A percentile compares a stretch with the other conserved stretches of the same genome.
Conservation (phyloP, 2,329 filamentous ascomycete genomes). For the Ophiostoma angusticollis region DNA sequence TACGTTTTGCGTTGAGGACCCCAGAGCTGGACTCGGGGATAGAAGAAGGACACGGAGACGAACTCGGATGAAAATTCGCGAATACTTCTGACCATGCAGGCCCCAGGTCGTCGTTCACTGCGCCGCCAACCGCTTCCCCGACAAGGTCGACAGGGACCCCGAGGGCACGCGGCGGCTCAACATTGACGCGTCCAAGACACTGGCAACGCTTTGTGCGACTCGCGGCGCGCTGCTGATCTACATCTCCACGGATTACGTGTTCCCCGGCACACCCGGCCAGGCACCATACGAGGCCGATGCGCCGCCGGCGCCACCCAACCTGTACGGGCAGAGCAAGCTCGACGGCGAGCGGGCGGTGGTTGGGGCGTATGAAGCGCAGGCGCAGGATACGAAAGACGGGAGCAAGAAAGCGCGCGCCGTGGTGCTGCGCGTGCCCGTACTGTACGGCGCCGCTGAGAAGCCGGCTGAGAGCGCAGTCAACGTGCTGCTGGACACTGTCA, state of each 20-base stretch:
- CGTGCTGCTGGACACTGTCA: constrained; percentile 61
- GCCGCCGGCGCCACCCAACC: constrained; percentile 56
- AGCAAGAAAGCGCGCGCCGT: constrained; percentile 44
- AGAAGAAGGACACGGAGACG: no score
- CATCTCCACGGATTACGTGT: constrained; percentile 75
- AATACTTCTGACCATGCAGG: no score
- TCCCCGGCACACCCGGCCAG: constrained; percentile 60
- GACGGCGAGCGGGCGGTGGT: constrained; percentile 53
- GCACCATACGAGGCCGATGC: constrained; percentile 65
- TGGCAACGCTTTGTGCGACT: constrained; percentile 53
- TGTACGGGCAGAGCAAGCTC: constrained; percentile 54
- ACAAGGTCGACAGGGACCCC: constrained; percentile 71
- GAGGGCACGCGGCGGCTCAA: constrained; percentile 63
- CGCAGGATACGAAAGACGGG: constrained; percentile 6
- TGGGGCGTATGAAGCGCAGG: constrained; percentile 40
- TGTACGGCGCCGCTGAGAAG: constrained; percentile 65
- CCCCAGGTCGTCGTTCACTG: constrained; percentile 72
- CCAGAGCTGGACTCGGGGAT: no score
- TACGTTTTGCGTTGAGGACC: no score
- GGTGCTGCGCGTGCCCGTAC: constrained; percentile 66
- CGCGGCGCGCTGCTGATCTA: constrained; percentile 56
- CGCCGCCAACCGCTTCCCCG: constrained; percentile 78
- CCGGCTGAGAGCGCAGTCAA: constrained; percentile 74
- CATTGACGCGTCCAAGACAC: constrained; percentile 51
- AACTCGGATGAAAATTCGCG: no score